Base-by-base conservation (phyloP, 2,329 filamentous ascomycete species). In the Verticillium tricorpus region DNA sequence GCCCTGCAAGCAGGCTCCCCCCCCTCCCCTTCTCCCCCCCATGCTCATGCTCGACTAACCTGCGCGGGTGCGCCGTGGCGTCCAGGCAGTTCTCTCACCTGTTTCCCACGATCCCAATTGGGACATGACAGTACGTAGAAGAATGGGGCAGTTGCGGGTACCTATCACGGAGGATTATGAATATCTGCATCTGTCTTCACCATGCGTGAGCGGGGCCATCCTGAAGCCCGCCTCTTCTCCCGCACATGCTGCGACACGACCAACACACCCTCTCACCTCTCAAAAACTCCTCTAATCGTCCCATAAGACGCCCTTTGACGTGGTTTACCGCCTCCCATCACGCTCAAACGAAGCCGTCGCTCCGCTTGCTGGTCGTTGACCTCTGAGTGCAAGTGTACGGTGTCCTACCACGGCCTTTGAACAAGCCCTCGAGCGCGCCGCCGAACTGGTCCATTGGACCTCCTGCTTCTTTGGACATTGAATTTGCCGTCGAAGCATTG, bases 121-220 rank as follows among this genome's bases (percentile, higher is more conserved):
- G 57, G 57, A 52, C 39, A 50, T 32, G 39, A 50, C 57, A 59
- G 40, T 59, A 39, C 34, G 37, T 28, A 40, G 57, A 28, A 39
- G 22, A 28, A 39, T 14, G 57, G 37, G 37, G 40, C 15, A 7
- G 37, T 32, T 34, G 57, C 57, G 57, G 57, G 57, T 58, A 58
- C 57, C 34, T 58, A 58, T 58, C 57, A 25, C 57, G 57, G 57
- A 40, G 45, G 57, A 50, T 40, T 40, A 58, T 58, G 57, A 40
- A 58, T 58, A 45, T 58, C 37, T 40, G 28, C 25, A 50, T 40
- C 45, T 58, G 57, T 34, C 57, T 58, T 58, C 57, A 58, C 37
- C 57, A 31, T 58, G 57, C 37, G 37, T 50, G 57, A 40, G 57
- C 57, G 57, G 57, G 55, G 57, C 37, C 45, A 5, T 17, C 57